Percentiles rank a stretch among this genome's conserved stretches.
phyloP scores from a whole-genome alignment of 2,329 filamentous ascomycete genomes.

The Dryadomyces quercivorus region DNA sequence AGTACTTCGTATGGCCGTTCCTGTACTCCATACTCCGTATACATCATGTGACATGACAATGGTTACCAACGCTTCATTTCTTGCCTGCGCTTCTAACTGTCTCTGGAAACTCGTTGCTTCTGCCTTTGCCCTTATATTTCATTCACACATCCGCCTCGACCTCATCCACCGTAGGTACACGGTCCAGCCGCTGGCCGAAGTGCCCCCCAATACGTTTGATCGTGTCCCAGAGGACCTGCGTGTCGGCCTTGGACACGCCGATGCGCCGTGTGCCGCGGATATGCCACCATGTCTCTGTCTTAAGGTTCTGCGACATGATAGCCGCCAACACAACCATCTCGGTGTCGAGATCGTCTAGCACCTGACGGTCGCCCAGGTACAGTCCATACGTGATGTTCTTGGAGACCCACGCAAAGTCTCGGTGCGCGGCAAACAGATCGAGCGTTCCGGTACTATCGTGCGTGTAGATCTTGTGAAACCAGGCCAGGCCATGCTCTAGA shows the following conservation, averaged over 20 bases:
- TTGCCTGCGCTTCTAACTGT: no score
- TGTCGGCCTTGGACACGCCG: conserved; percentile 31
- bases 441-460: conserved; percentile 28
- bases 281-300: conserved; percentile 42
- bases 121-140: conserved; percentile 6
- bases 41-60: background rate
- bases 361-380: conserved; percentile 42
- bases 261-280: conserved; percentile 34
- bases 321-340: conserved; percentile 39
- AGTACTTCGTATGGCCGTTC: no score
- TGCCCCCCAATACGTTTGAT: conserved; percentile 14
- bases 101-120: no score
- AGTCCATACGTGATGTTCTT: conserved; percentile 45
- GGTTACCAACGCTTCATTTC: background rate
- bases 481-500: conserved; percentile 36
- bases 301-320: conserved; percentile 47
- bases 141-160: conserved; percentile 15
- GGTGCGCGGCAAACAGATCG: conserved; percentile 23
- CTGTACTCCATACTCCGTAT: no score
- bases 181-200: conserved; percentile 14
- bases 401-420: conserved; percentile 35
- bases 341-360: conserved; percentile 41
- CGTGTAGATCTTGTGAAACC: conserved; percentile 44
- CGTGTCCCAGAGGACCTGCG: conserved; percentile 19
- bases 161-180: conserved; percentile 16